Evolutionary conservation across 768 basidiomycete genomes (phyloP).

Genomic region (Termitomyces sp.): DNA sequence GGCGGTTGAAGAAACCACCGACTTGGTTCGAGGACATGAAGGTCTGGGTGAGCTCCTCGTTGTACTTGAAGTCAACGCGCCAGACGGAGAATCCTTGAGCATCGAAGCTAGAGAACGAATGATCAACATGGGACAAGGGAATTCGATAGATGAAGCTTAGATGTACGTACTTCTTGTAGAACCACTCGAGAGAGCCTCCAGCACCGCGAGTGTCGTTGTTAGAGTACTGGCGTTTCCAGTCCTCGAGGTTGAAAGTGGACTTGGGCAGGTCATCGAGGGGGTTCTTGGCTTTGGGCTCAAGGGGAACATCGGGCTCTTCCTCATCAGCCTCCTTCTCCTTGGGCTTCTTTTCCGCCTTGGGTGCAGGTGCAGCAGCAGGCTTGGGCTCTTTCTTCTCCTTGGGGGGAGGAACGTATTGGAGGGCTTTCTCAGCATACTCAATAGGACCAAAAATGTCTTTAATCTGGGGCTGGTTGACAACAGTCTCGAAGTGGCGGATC

Average conservation of each 20-base stretch:
- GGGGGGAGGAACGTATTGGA: slow-evolving; percentile 67
- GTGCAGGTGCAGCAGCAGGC: slow-evolving; percentile 44
- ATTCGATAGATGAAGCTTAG: neutral
- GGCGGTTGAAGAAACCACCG: slow-evolving; percentile 95
- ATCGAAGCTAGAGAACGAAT: slow-evolving; percentile 61
- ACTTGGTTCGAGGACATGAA: slow-evolving; percentile 97
- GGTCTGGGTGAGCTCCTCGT: slow-evolving; percentile 82
- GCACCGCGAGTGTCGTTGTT: slow-evolving; percentile 94
- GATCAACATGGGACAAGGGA: neutral
- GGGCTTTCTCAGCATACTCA: slow-evolving; percentile 62
- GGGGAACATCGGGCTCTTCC: slow-evolving; percentile 70
- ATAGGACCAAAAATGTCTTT: slow-evolving; percentile 61
- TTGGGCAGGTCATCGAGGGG: slow-evolving; percentile 91
- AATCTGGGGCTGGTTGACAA: slow-evolving; percentile 80
- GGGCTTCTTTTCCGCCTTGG: slow-evolving; percentile 62
- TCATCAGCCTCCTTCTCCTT: slow-evolving; percentile 65
- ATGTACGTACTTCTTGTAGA: slow-evolving; percentile 89
- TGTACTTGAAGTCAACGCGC: slow-evolving; percentile 97
- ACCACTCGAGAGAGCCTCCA: slow-evolving; percentile 87
- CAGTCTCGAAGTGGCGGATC: slow-evolving; percentile 82
- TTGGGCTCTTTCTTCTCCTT: slow-evolving; percentile 76
- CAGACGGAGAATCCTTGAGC: slow-evolving; percentile 85
- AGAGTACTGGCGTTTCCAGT: slow-evolving; percentile 98
- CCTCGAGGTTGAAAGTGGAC: slow-evolving; percentile 84
- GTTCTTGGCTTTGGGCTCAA: slow-evolving; percentile 91